Base-by-base conservation (phyloP, 768 basidiomycete genomes). In the Tricholoma flavovirens region DNA sequence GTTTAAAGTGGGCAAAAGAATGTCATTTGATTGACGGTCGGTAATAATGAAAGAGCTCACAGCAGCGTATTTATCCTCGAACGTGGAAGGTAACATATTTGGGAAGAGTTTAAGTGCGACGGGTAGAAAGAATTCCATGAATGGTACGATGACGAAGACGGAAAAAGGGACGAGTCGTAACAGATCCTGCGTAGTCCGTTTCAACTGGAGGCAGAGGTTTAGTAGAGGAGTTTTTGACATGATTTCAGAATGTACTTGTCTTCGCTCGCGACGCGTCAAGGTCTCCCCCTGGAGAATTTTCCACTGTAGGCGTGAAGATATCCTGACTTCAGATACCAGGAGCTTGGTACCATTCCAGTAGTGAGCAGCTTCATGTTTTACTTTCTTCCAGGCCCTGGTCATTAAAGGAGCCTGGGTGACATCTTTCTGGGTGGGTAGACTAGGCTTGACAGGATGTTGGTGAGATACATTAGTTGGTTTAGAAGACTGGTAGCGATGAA, bases 321-420 rank as follows among this genome's bases (percentile, higher is more conserved):
- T 98, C 60, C 89, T 84, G 53, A 97, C 90, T 74, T 98, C 97
- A 22, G 93, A 90, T 14, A 91, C 93, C 49, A 99, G 79, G 4
- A 99, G 83, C 68, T 97, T 97, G 1, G 91, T 82, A 10, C 97
- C 96, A 60, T 94, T 87, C 95, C 95, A 98, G 70, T 98, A 99
- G 70, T 99, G 96, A 56, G 83, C 81, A 0, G 87, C 93, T 71
- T 98, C 97, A 65, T 98, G 91, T 75, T 98, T 99, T 59, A 98
- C 86, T 63, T 86, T 90, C 62, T 88, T 88, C 96, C 96, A 98
- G 6, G 82, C 81, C 36, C 94, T 78, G 9, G 82, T 77, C 38
- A 75, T 56, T 3, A 90, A 68, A 11, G 80, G 77, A 17, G 62
- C 66, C 40, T 75, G 69, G 3, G 76, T 58, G 7, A 64, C 55